Percentiles rank a stretch among this genome's conserved stretches.
These are phyloP conservation scores for Penicillium janthinellum DNA, from an alignment of 2,329 filamentous ascomycete genomes.

Conservation along the genomic window DNA sequence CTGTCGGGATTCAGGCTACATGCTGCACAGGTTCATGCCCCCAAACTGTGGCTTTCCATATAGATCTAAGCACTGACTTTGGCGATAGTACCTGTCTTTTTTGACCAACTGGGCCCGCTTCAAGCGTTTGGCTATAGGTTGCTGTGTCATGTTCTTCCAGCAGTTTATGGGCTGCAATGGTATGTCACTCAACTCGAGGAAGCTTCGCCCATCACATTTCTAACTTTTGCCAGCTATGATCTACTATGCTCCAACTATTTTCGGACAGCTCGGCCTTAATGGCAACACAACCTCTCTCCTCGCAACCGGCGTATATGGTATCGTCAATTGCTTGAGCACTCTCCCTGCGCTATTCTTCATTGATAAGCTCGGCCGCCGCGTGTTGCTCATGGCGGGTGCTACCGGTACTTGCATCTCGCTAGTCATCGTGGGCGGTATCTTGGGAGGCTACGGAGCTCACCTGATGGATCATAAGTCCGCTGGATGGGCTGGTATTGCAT, in stretches of 20 bases:
- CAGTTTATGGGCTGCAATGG: conserved; percentile 54
- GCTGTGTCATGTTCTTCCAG: conserved; percentile 46
- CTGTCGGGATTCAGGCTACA: conserved; percentile 35
- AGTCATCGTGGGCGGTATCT: conserved; percentile 39
- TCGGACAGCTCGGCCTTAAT: conserved; percentile 46
- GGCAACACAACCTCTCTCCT: conserved; percentile 41
- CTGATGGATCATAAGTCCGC: conserved; percentile 33
- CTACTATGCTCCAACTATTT: conserved; percentile 53
- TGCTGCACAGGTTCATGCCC: conserved; percentile 32
- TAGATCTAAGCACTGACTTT: not conserved
- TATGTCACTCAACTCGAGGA: conserved; percentile 10
- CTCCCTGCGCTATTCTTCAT: conserved; percentile 40
- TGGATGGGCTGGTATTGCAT: conserved; percentile 42
- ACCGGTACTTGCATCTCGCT: conserved; percentile 39
- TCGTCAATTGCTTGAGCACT: conserved; percentile 42
- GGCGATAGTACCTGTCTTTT: conserved; percentile 35
- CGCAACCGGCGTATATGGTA: conserved; percentile 42
- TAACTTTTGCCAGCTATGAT: conserved; percentile 41
- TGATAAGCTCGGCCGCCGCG: conserved; percentile 37
- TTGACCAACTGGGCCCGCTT: conserved; percentile 40
- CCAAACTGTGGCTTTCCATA: not conserved
- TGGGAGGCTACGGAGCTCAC: conserved; percentile 35
- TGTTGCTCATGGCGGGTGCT: conserved; percentile 40
- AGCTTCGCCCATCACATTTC: not conserved
- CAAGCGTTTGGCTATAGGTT: conserved; percentile 43